These are phyloP conservation scores for Lactarius vividus DNA, from an alignment of 768 basidiomycete genomes.

Conservation along the genomic window DNA sequence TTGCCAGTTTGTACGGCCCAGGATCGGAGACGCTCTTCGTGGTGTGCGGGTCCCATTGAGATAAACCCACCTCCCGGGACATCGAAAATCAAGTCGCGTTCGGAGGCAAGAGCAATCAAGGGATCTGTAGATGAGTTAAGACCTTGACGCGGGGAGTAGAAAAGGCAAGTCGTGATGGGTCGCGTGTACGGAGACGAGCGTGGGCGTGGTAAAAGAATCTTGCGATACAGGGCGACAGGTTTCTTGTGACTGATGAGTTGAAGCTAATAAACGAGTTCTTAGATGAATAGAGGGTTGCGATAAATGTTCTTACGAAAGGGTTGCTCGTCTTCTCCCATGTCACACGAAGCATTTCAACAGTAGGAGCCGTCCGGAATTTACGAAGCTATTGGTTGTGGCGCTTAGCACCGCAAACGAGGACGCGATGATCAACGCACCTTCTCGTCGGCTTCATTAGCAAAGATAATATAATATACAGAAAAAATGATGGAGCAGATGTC, in stretches of 20 bases:
- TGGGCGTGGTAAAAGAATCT: conserved; percentile 82
- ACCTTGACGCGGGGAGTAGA: conserved; percentile 67
- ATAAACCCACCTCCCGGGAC: conserved; percentile 97
- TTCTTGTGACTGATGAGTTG: conserved; percentile 64
- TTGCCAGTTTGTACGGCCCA: conserved; percentile 82
- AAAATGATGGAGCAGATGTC: conserved; percentile 86
- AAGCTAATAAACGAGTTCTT: conserved; percentile 46
- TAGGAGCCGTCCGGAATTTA: conserved; percentile 87
- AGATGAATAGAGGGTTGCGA: conserved; percentile 16
- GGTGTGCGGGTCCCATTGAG: conserved; percentile 93
- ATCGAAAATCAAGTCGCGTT: conserved; percentile 77
- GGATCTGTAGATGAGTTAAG: conserved; percentile 47
- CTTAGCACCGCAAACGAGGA: not conserved
- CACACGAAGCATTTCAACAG: conserved; percentile 90
- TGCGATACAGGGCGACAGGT: conserved; percentile 59
- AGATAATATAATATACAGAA: conserved; percentile 84
- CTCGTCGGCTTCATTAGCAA: conserved; percentile 91
- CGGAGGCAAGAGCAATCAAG: conserved; percentile 39
- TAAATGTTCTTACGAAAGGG: conserved; percentile 64
- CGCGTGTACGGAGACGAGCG: conserved; percentile 70
- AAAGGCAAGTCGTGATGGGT: conserved; percentile 81
- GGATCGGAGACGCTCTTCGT: conserved; percentile 85
- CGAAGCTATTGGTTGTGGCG: conserved; percentile 59
- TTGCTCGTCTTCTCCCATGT: conserved; percentile 98
- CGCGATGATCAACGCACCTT: conserved; percentile 55